phyloP scores from a whole-genome alignment of 1,139 yeast genomes.

The Lizanozyma gosingica region DNA sequence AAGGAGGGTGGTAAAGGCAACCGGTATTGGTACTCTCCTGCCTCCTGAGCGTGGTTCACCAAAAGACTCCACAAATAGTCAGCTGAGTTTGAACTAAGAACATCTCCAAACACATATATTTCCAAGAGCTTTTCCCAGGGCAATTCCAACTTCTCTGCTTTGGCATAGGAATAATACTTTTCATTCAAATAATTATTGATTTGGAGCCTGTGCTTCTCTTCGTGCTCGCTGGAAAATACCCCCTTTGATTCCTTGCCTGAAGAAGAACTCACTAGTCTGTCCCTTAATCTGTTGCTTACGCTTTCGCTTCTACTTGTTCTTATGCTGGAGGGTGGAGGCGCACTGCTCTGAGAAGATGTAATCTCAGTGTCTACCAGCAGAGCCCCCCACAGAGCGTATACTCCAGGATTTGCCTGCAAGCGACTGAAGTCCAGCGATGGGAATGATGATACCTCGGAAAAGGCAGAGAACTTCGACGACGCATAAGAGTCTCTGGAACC shows the following conservation, averaged over 20 bases:
- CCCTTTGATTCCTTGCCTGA: too few relatives aligned
- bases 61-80: constrained; percentile 5
- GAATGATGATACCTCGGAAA: background rate
- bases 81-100: constrained; percentile 3
- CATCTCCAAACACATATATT: constrained; percentile 7
- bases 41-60: constrained; percentile 4
- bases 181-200: constrained; percentile 1
- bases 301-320: too few relatives aligned
- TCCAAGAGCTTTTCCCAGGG: constrained; percentile 8
- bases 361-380: too few relatives aligned
- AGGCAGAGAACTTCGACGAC: background rate
- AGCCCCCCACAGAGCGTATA: too few relatives aligned
- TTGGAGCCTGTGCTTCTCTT: background rate
- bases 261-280: too few relatives aligned
- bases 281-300: too few relatives aligned
- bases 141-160: constrained; percentile 4
- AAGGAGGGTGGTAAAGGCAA: background rate
- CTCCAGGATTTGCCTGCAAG: too few relatives aligned
- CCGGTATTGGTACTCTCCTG: constrained; percentile 3
- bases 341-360: background rate
- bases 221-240: background rate
- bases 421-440: too few relatives aligned
- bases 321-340: background rate
- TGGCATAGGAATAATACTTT: constrained; percentile 2
- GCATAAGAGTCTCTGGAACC: background rate